Evolutionary conservation across 768 basidiomycete genomes (phyloP), one percentile per base, ranked within the genome.

Genomic region (Kwoniella sp.): DNA sequence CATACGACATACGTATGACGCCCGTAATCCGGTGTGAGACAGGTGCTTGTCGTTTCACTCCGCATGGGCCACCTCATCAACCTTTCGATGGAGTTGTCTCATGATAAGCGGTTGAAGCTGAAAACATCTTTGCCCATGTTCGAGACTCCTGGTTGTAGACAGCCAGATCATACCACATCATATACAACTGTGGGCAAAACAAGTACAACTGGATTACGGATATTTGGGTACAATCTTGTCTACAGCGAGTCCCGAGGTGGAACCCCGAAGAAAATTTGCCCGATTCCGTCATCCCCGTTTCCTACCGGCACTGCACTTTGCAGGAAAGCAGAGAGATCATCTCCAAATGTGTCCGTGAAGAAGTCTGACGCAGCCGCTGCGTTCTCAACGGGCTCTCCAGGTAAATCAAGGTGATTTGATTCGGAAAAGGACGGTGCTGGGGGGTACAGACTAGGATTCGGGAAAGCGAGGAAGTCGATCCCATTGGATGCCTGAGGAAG

Each of bases 261-360:
- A 6, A 44, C 17, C 3, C 40, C 40, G 17, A 44, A 58, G n/a
- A 65, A 26, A 12, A 55, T 9, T 40, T 44, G 52, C 1, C 52
- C 50, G 1, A 44, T 25, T n/a, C 57, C 50, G 30, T 60, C 58
- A 26, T 60, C 58, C 2, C 56, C 64, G 9, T 59, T 51, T 6
- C 24, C 37, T 6, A 52, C 52, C 2, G 64, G 64, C 27, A 60
- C 44, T 7, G 64, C 64, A 50, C 47, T 50, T 36, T 59, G 57
- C 27, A 65, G n/a, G 52, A 65, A 65, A 12, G 64, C 64, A 17
- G 64, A 65, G 1, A 65, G 52, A n/a, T 65, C 64, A 19, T 65
- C 64, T 19, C 64, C 64, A 40, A 65, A 60, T n/a, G 51, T 65
- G 46, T 65, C 64, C 56, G 60, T 53, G 33, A 65, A 55, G 24